Percentiles rank a stretch among this genome's conserved stretches.
Evolutionary conservation across 139 green algal species (phyloP).

Genomic region (Volvox africanus): DNA sequence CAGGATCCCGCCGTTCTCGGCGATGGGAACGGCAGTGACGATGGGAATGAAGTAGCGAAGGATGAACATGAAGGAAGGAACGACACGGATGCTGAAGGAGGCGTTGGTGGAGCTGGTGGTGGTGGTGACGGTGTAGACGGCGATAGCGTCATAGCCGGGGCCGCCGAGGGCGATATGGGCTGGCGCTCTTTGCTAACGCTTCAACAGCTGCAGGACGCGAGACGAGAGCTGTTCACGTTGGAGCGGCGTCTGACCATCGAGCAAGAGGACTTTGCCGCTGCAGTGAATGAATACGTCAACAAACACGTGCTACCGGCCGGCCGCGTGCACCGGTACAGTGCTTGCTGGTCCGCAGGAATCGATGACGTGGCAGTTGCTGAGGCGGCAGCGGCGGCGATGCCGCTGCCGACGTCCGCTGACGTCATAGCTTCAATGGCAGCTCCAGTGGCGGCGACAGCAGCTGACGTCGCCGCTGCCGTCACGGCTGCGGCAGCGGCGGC

Average conservation of each 20-base stretch:
- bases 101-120: not conserved
- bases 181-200: not conserved
- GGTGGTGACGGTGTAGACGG: not conserved
- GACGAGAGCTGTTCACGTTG: not conserved
- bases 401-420: not conserved
- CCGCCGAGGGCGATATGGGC: not conserved
- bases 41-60: not conserved
- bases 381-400: not conserved
- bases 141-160: not conserved
- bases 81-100: not conserved
- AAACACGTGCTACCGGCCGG: constrained; percentile 33
- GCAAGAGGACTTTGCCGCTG: not conserved
- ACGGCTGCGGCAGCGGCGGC: not conserved
- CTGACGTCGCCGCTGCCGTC: not conserved
- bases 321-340: constrained; percentile 35
- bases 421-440: not conserved
- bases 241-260: not conserved
- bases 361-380: not conserved
- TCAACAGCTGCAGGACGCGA: not conserved
- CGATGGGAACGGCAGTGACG: not conserved
- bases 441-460: too few species aligned
- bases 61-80: not conserved
- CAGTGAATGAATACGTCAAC: constrained; percentile 20
- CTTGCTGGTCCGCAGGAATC: not conserved
- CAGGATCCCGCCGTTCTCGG: not conserved